phyloP scores from a whole-genome alignment of 179 eudicot genomes.

The Beta corolliflora region DNA sequence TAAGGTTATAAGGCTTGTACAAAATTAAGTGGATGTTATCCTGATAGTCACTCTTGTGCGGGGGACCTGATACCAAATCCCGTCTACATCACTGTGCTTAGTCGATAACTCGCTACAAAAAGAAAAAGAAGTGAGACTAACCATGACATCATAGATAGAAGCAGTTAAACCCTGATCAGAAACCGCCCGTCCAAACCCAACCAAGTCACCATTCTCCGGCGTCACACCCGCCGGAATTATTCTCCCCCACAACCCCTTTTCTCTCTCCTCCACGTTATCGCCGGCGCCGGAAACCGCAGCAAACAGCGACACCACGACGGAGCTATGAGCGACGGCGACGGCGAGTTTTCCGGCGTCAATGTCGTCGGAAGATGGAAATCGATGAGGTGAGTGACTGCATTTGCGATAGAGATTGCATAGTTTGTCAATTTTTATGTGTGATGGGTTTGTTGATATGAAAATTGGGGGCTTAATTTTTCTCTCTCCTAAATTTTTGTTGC shows the following conservation, averaged over 20 bases:
- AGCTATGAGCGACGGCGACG: conserved; percentile 62
- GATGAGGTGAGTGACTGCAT: conserved; percentile 74
- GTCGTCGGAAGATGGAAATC: conserved; percentile 46
- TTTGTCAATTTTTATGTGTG: conserved; percentile 38
- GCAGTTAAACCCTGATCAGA: conserved; percentile 80
- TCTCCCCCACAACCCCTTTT: conserved; percentile 39
- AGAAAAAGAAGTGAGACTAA: conserved; percentile 28
- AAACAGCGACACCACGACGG: conserved; percentile 70
- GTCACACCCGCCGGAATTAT: conserved; percentile 41
- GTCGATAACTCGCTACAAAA: no score
- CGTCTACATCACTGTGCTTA: no score
- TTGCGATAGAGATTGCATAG: conserved; percentile 50
- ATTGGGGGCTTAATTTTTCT: conserved; percentile 40
- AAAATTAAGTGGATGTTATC: no score
- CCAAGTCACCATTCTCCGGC: conserved; percentile 56
- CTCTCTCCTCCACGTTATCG: conserved; percentile 5
- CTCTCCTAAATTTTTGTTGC: neutral
- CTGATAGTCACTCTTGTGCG: no score
- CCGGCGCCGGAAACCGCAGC: conserved; percentile 20
- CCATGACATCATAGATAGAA: conserved; percentile 84
- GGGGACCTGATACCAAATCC: no score
- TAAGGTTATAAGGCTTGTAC: no score
- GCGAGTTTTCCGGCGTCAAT: conserved; percentile 60
- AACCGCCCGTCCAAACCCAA: conserved; percentile 86
- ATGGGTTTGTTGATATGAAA: conserved; percentile 60